Evolutionary conservation across 1,284 basidiomycete species (phyloP).

Genomic region (Mycosarcoma maydis): DNA sequence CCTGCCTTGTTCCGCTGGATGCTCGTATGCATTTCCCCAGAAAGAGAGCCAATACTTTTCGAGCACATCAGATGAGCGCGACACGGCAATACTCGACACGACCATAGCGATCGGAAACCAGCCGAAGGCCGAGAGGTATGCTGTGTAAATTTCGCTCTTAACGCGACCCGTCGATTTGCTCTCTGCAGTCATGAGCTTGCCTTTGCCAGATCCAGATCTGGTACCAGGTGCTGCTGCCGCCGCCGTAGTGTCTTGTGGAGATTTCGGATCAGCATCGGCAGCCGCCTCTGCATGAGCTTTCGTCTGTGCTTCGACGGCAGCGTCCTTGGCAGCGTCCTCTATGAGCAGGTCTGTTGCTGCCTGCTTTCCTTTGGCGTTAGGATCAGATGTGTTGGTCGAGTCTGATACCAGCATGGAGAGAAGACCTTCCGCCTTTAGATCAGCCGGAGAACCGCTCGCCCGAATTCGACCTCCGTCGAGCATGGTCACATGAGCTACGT

Average conservation of each 20-base stretch:
- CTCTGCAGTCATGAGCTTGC: slow-evolving; percentile 76
- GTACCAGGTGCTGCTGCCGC: too few species aligned
- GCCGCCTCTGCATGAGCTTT: slow-evolving; percentile 15
- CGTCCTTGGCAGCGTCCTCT: slow-evolving; percentile 34
- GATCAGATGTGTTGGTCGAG: slow-evolving; percentile 6
- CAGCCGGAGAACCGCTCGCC: slow-evolving; percentile 69
- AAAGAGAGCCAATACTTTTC: slow-evolving; percentile 43
- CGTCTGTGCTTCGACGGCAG: slow-evolving; percentile 22
- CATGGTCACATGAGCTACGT: slow-evolving; percentile 39
- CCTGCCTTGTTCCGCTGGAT: neutral
- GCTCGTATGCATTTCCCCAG: slow-evolving; percentile 32
- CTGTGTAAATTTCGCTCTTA: slow-evolving; percentile 81
- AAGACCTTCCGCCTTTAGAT: slow-evolving; percentile 67
- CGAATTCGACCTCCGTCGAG: slow-evolving; percentile 46
- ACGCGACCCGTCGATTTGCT: slow-evolving; percentile 79
- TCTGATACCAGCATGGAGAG: slow-evolving; percentile 38
- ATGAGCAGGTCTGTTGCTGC: slow-evolving; percentile 23
- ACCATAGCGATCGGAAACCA: slow-evolving; percentile 28
- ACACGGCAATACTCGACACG: slow-evolving; percentile 18
- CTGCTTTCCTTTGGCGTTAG: slow-evolving; percentile 51
- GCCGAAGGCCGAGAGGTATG: slow-evolving; percentile 73
- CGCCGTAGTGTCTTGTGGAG: too few species aligned
- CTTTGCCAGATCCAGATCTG: too few species aligned
- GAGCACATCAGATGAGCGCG: slow-evolving; percentile 18
- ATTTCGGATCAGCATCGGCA: slow-evolving; percentile 1